phyloP scores from a whole-genome alignment of 2,329 filamentous ascomycete species.

The Colletotrichum viniferum region DNA sequence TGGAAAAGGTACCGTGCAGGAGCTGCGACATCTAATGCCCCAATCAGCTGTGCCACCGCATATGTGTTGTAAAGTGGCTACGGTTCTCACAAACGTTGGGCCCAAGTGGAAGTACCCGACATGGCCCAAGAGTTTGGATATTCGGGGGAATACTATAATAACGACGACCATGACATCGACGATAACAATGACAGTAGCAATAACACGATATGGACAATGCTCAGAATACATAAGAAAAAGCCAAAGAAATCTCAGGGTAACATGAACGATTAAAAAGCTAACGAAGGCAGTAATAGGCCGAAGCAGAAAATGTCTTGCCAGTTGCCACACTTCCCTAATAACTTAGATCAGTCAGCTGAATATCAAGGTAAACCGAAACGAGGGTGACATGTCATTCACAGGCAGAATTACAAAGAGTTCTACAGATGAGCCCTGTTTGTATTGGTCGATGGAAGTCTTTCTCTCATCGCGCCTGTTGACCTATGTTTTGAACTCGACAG shows the following conservation, averaged over 20 bases:
- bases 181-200: too few relatives aligned
- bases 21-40: neutral
- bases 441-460: neutral
- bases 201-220: accelerated
- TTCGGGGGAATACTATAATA: neutral
- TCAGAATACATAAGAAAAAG: neutral
- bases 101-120: neutral
- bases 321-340: too few relatives aligned
- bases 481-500: accelerated
- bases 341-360: neutral
- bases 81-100: neutral
- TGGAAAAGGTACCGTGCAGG: neutral
- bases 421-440: accelerated
- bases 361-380: neutral
- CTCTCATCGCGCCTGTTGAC: neutral
- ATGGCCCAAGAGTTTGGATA: neutral
- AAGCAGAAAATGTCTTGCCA: too few relatives aligned
- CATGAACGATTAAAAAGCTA: too few relatives aligned
- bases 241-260: too few relatives aligned
- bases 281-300: too few relatives aligned
- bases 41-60: neutral
- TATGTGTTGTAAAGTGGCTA: neutral
- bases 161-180: too few relatives aligned
- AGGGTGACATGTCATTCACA: neutral
- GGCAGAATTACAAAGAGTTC: neutral